These are phyloP conservation scores for Aspergillus panamensis DNA, from an alignment of 495 filamentous ascomycete species.

Conservation along the genomic window DNA sequence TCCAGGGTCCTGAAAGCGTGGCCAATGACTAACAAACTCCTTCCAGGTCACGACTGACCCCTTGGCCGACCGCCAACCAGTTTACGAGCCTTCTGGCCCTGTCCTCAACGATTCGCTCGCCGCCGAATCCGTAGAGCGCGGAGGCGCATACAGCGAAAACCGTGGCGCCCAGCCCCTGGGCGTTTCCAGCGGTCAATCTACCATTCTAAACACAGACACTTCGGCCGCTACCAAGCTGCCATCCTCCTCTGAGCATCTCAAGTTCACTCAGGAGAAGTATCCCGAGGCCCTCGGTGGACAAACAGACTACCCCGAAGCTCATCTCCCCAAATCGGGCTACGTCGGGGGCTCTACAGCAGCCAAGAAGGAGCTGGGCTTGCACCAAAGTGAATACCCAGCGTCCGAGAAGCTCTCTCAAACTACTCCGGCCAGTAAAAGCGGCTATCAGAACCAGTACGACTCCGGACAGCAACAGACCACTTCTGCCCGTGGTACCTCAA, in stretches of 20 bases:
- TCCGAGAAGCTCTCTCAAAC: too few relatives aligned
- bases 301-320: slow-evolving; percentile 46
- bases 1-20: not conserved
- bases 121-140: slow-evolving; percentile 52
- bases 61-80: slow-evolving; percentile 36
- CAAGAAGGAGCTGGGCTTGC: slow-evolving; percentile 33
- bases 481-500: slow-evolving; percentile 11
- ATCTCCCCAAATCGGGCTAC: slow-evolving; percentile 40
- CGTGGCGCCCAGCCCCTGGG: slow-evolving; percentile 46
- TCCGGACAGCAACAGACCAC: too few relatives aligned
- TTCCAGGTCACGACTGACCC: slow-evolving; percentile 49
- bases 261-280: slow-evolving; percentile 43
- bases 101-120: slow-evolving; percentile 63
- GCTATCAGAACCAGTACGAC: too few relatives aligned
- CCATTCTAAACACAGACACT: slow-evolving; percentile 51
- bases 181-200: slow-evolving; percentile 47
- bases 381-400: not conserved
- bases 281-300: slow-evolving; percentile 49
- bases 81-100: slow-evolving; percentile 52
- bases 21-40: not conserved
- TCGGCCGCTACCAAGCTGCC: slow-evolving; percentile 19
- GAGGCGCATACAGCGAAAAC: slow-evolving; percentile 53
- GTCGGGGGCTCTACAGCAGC: slow-evolving; percentile 40
- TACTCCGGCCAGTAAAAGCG: too few relatives aligned
- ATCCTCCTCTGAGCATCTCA: slow-evolving; percentile 47